Conservation (phyloP, 129 eudicot species). For the Erigeron canadensis region DNA sequence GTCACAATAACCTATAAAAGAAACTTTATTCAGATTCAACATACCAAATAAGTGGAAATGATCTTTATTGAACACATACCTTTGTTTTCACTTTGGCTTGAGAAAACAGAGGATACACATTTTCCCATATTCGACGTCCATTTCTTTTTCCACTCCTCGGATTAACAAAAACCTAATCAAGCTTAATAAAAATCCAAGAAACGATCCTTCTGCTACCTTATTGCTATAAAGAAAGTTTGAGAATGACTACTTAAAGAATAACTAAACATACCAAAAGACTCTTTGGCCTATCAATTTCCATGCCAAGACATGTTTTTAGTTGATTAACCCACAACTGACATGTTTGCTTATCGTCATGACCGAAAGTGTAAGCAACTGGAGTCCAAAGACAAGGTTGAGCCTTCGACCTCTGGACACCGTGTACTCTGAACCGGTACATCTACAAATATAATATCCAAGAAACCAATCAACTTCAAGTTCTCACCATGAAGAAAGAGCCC, state of each 20-base stretch:
- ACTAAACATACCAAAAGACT: slow-evolving; percentile 63
- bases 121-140: slow-evolving; percentile 69
- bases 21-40: slow-evolving; percentile 4
- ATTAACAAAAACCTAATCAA: slow-evolving; percentile 77
- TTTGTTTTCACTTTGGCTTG: slow-evolving; percentile 70
- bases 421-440: slow-evolving; percentile 70
- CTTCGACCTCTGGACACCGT: slow-evolving; percentile 55
- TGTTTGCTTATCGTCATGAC: slow-evolving; percentile 49
- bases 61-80: slow-evolving; percentile 32
- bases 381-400: slow-evolving; percentile 51
- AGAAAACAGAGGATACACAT: slow-evolving; percentile 68
- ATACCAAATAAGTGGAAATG: not conserved
- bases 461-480: too few relatives aligned
- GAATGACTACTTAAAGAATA: not conserved
- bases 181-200: slow-evolving; percentile 24
- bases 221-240: not conserved
- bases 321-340: slow-evolving; percentile 56
- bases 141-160: slow-evolving; percentile 85
- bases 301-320: slow-evolving; percentile 38
- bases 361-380: slow-evolving; percentile 55
- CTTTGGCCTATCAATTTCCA: slow-evolving; percentile 64
- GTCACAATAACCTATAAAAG: slow-evolving; percentile 63
- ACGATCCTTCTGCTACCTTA: slow-evolving; percentile 1
- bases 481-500: too few relatives aligned
- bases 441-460: not conserved